Evolutionary conservation across 129 eudicot genomes (phyloP).

Genomic region (Dittrichia graveolens): DNA sequence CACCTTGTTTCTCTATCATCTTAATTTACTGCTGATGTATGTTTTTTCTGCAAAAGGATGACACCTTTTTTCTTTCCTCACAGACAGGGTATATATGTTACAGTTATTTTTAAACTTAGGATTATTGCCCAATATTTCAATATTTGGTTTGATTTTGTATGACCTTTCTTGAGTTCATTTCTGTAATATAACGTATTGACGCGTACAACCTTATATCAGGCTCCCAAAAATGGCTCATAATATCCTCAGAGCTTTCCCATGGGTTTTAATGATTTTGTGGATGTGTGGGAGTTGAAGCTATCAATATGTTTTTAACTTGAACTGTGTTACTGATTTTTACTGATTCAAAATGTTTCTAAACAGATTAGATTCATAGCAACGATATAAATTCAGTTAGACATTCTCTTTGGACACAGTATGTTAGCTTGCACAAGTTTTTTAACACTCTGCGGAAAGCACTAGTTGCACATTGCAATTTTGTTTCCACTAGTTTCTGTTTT

Average conservation of each 20-base stretch:
- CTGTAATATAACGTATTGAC: background rate
- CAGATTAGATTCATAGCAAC: background rate
- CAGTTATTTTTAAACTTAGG: background rate
- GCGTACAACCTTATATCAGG: background rate
- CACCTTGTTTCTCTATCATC: background rate
- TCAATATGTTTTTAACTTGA: background rate
- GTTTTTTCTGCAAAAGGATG: background rate
- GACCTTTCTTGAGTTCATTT: background rate
- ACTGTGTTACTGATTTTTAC: background rate
- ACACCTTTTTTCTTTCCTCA: background rate
- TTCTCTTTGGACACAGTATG: no score
- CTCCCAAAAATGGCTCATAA: background rate
- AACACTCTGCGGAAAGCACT: background rate
- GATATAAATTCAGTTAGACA: background rate
- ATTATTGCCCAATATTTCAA: background rate
- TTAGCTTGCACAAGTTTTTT: background rate
- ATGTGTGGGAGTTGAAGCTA: background rate
- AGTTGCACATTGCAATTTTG: conserved; percentile 1
- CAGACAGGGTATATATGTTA: background rate
- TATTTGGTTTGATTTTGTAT: background rate
- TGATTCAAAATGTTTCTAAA: background rate
- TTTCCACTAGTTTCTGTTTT: conserved; percentile 2
- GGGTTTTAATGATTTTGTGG: background rate
- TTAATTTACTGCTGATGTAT: background rate
- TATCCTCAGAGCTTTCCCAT: background rate